phyloP scores from a whole-genome alignment of 2,329 filamentous ascomycete genomes.

The Cytospora leucostoma region DNA sequence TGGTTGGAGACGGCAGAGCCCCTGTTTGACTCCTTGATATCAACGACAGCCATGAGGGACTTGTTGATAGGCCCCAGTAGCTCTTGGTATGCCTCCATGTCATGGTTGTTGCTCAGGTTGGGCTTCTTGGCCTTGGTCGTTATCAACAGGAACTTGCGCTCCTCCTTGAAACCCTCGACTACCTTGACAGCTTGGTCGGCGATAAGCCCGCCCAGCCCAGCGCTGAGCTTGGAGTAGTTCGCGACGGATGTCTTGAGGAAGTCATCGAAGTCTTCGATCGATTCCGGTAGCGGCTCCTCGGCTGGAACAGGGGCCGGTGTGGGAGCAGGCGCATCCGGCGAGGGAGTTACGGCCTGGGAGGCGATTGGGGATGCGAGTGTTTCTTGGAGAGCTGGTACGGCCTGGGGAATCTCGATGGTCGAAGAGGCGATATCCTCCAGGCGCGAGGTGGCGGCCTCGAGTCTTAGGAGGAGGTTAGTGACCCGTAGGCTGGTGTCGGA shows the following conservation, averaged over 20 bases:
- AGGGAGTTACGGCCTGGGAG: conserved; percentile 35
- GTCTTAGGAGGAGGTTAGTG: conserved; percentile 64
- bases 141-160: conserved; percentile 85
- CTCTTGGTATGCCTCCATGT: conserved; percentile 68
- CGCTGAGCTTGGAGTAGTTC: conserved; percentile 76
- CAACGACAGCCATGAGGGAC: conserved; percentile 74
- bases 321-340: conserved; percentile 41
- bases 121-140: conserved; percentile 92
- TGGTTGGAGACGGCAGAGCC: conserved; percentile 76
- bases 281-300: conserved; percentile 65
- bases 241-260: conserved; percentile 74
- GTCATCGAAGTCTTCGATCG: conserved; percentile 84
- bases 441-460: conserved; percentile 94
- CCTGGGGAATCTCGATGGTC: conserved; percentile 60
- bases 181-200: conserved; percentile 71
- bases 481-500: conserved; percentile 35
- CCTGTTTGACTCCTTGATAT: conserved; percentile 80
- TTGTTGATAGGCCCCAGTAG: conserved; percentile 86
- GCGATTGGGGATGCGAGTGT: conserved; percentile 40
- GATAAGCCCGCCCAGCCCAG: conserved; percentile 74
- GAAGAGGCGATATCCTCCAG: conserved; percentile 94
- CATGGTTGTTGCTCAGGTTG: conserved; percentile 57
- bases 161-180: conserved; percentile 71
- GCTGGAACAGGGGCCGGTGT: conserved; percentile 43
- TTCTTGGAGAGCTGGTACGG: conserved; percentile 48